Evolutionary conservation across 2,329 filamentous ascomycete genomes (phyloP).

Genomic region (Trichoderma koningiopsis): DNA sequence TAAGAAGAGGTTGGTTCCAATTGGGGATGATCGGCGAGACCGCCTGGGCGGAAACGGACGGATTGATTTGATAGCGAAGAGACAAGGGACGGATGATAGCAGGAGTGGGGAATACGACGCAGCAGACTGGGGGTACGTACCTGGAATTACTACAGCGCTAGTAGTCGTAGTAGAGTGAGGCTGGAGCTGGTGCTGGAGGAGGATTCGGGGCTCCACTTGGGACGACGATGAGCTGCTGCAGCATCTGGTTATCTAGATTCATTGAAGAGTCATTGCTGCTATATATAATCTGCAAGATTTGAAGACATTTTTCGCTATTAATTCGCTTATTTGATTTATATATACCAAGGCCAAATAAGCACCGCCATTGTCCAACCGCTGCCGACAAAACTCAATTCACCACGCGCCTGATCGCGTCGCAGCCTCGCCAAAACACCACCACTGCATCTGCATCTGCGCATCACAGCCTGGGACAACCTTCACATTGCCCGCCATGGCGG

Average conservation of each 20-base stretch:
- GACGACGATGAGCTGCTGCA: not conserved
- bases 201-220: not conserved
- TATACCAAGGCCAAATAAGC: not conserved
- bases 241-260: not conserved
- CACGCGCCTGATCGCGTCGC: conserved; percentile 27
- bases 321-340: not conserved
- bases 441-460: not conserved
- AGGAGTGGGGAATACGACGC: not conserved
- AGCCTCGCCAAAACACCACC: not conserved
- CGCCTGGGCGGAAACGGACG: not conserved
- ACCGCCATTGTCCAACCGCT: too few species aligned
- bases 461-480: conserved; percentile 19
- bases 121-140: conserved; percentile 9
- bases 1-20: not conserved
- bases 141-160: too few species aligned
- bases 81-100: not conserved
- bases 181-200: not conserved
- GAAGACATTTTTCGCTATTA: too few species aligned
- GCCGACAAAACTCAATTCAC: not conserved
- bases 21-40: conserved; percentile 16
- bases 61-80: conserved; percentile 5
- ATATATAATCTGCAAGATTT: not conserved
- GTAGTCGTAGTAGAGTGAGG: not conserved
- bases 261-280: not conserved
- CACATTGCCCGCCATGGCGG: conserved; percentile 37